Evolutionary conservation across 768 basidiomycete species (phyloP).

Genomic region (Trametes elegans): DNA sequence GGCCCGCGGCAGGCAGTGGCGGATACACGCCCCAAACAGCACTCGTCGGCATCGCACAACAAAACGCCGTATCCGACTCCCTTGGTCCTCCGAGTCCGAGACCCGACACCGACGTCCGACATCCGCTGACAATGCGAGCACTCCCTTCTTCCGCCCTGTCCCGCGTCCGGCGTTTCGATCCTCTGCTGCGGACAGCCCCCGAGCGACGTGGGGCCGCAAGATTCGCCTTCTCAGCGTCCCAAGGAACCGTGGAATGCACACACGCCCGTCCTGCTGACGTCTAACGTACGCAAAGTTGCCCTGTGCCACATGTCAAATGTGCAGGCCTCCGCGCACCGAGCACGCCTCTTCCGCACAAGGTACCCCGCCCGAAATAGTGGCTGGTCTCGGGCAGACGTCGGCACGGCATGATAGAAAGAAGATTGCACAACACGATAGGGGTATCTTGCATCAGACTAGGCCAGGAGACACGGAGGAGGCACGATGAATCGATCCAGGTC

Average conservation of each 20-base stretch:
- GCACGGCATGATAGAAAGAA: neutral
- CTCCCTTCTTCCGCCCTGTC: neutral
- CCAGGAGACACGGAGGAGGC: neutral
- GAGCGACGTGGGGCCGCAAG: neutral
- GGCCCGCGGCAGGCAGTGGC: conserved; percentile 3
- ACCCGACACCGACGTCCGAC: no score
- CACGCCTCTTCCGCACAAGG: conserved; percentile 4
- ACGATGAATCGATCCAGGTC: neutral
- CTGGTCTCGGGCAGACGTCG: conserved; percentile 2
- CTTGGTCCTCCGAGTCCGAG: neutral
- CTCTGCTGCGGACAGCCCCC: neutral
- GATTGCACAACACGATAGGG: neutral
- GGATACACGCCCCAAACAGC: no score
- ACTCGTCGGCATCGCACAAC: neutral
- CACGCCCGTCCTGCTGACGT: conserved; percentile 5
- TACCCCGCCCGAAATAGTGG: neutral
- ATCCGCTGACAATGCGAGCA: neutral
- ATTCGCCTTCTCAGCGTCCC: neutral
- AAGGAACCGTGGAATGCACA: neutral
- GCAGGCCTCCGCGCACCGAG: neutral
- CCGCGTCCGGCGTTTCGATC: neutral
- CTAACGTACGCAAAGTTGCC: neutral
- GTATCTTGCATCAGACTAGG: conserved; percentile 2
- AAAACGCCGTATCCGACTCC: neutral
- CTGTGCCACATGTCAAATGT: neutral